These are phyloP conservation scores for Xylariaceae sp. DNA, from an alignment of 2,329 filamentous ascomycete genomes.

Conservation along the genomic window DNA sequence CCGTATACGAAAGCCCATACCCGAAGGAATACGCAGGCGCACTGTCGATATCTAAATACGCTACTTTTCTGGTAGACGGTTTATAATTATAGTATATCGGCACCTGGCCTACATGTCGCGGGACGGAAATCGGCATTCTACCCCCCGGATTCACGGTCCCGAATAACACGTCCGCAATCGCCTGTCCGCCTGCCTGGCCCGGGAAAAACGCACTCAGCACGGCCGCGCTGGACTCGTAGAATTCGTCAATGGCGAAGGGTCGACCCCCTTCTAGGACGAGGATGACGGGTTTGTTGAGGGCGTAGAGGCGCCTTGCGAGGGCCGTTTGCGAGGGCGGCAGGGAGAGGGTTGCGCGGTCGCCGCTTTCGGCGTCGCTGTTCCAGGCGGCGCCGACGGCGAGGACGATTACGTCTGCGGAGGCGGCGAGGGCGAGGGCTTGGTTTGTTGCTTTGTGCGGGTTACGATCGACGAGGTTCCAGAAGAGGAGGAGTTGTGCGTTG, in stretches of 20 bases:
- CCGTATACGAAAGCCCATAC: slow-evolving; percentile 34
- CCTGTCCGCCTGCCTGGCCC: slow-evolving; percentile 33
- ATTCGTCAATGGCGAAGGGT: slow-evolving; percentile 36
- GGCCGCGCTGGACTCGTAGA: slow-evolving; percentile 36
- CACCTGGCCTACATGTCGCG: slow-evolving; percentile 33
- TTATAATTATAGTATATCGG: slow-evolving; percentile 36
- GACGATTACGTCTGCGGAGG: slow-evolving; percentile 35
- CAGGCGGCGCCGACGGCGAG: slow-evolving; percentile 40
- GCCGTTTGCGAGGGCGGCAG: slow-evolving; percentile 36
- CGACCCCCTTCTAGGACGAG: slow-evolving; percentile 39
- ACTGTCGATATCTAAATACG: slow-evolving; percentile 32
- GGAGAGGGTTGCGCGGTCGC: slow-evolving; percentile 36
- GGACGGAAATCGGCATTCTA: slow-evolving; percentile 33
- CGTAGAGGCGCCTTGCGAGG: slow-evolving; percentile 36
- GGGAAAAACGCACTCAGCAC: slow-evolving; percentile 37
- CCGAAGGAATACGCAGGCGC: slow-evolving; percentile 33
- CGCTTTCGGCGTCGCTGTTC: slow-evolving; percentile 42
- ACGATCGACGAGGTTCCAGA: slow-evolving; percentile 42
- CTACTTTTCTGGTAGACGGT: slow-evolving; percentile 24
- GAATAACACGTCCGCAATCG: slow-evolving; percentile 35
- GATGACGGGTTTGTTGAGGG: slow-evolving; percentile 37
- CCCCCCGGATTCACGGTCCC: slow-evolving; percentile 33
- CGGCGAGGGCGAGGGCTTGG: slow-evolving; percentile 35
- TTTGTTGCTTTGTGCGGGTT: slow-evolving; percentile 21
- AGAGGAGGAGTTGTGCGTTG: slow-evolving; percentile 39